Evolutionary conservation across 768 basidiomycete genomes (phyloP).

Genomic region (Collybiopsis luxurians): DNA sequence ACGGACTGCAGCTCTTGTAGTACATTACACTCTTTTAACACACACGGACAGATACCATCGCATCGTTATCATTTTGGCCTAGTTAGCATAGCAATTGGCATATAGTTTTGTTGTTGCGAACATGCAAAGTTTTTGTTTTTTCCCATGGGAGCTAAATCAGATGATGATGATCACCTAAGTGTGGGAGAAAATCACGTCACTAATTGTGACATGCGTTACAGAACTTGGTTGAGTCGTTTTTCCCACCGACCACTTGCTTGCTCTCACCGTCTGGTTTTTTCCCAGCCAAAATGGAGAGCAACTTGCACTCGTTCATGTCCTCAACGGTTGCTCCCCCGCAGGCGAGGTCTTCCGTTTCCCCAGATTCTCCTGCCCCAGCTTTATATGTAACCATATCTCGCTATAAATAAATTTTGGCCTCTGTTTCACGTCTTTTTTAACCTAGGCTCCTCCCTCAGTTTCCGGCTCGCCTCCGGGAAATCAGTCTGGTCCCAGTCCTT

Average conservation of each 20-base stretch:
- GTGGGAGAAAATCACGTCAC: no score
- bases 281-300: slow-evolving; percentile 5
- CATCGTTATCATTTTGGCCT: neutral
- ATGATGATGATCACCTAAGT: no score
- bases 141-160: neutral
- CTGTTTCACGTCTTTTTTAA: slow-evolving; percentile 7
- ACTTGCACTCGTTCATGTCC: slow-evolving; percentile 9
- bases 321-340: slow-evolving; percentile 6
- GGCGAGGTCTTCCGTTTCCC: slow-evolving; percentile 5
- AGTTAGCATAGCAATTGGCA: slow-evolving; percentile 5
- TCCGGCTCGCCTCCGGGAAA: slow-evolving; percentile 34
- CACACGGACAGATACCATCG: neutral
- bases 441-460: slow-evolving; percentile 23
- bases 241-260: no score
- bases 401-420: slow-evolving; percentile 16
- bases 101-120: neutral
- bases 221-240: no score
- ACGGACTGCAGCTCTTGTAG: neutral
- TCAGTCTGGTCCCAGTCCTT: slow-evolving; percentile 32
- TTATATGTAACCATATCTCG: slow-evolving; percentile 20
- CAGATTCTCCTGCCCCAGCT: slow-evolving; percentile 10
- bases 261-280: neutral
- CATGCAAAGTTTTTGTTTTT: neutral
- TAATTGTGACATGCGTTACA: no score
- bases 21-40: neutral